Evolutionary conservation across 2,329 filamentous ascomycete species (phyloP).

Genomic region (Fusarium sp.): DNA sequence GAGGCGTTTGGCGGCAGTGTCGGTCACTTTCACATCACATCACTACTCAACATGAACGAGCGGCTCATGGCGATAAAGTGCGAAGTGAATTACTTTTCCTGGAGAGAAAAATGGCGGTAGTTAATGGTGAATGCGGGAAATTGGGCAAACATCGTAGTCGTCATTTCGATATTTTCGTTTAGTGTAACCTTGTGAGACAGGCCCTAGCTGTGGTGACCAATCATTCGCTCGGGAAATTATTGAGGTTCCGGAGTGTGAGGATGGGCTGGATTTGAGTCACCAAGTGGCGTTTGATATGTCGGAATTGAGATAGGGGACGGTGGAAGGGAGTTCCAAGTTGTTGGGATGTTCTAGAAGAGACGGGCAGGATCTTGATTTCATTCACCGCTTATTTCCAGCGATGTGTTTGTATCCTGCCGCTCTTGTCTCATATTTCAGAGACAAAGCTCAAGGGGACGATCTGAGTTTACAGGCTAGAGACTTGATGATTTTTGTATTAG

Average conservation of each 20-base stretch:
- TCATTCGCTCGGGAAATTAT: not conserved
- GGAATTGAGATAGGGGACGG: not conserved
- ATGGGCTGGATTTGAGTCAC: not conserved
- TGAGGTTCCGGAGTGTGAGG: not conserved
- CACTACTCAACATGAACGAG: not conserved
- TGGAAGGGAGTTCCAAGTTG: not conserved
- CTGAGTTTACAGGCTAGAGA: not conserved
- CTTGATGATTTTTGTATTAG: not conserved
- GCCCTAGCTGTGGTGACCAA: not conserved
- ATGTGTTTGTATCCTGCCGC: not conserved
- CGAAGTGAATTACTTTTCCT: not conserved
- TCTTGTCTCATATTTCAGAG: not conserved
- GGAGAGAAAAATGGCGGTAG: not conserved
- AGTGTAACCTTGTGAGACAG: not conserved
- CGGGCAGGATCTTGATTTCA: rapidly evolving
- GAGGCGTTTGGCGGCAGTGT: not conserved
- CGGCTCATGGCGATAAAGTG: not conserved
- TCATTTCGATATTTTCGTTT: not conserved
- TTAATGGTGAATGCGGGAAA: not conserved
- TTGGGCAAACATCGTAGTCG: not conserved
- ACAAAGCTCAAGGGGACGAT: not conserved
- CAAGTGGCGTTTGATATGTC: not conserved
- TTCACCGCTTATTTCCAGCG: not conserved
- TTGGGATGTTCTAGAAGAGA: not conserved
- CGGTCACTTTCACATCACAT: not conserved